phyloP scores from a whole-genome alignment of 345 rosid species.

The Gossypium australe region DNA sequence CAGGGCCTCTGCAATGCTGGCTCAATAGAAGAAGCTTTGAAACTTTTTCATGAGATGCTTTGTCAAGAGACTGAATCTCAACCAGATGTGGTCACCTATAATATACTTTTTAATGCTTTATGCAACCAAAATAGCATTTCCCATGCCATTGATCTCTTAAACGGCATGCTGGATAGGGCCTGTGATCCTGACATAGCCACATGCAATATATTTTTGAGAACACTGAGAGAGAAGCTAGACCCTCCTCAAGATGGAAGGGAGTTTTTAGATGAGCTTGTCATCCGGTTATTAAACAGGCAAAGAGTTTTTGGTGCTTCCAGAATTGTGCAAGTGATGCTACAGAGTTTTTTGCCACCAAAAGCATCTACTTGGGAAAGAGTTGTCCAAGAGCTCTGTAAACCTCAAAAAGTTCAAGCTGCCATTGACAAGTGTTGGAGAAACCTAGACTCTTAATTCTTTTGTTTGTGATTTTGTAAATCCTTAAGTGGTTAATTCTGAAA shows the following conservation, averaged over 20 bases:
- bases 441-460: conserved; percentile 2
- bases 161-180: conserved; percentile 64
- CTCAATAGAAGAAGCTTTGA: conserved; percentile 57
- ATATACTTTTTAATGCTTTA: conserved; percentile 72
- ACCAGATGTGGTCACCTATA: conserved; percentile 86
- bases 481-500: background rate
- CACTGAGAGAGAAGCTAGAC: conserved; percentile 57
- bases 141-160: conserved; percentile 74
- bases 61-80: conserved; percentile 59
- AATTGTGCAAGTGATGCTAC: conserved; percentile 70
- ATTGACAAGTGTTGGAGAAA: conserved; percentile 66
- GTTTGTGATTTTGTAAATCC: background rate
- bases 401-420: conserved; percentile 51
- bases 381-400: conserved; percentile 65
- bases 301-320: conserved; percentile 62
- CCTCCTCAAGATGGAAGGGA: conserved; percentile 66
- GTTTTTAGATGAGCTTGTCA: conserved; percentile 76
- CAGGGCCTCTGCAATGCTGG: conserved; percentile 71
- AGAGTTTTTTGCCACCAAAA: conserved; percentile 56
- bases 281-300: conserved; percentile 55
- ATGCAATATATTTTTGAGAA: conserved; percentile 68
- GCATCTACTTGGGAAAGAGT: conserved; percentile 60
- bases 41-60: conserved; percentile 83
- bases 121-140: conserved; percentile 53
- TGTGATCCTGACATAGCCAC: conserved; percentile 80